Percentiles rank a stretch among this genome's conserved stretches.
Conservation (phyloP, 73 alveolate species). For the Blepharisma japonicum region DNA sequence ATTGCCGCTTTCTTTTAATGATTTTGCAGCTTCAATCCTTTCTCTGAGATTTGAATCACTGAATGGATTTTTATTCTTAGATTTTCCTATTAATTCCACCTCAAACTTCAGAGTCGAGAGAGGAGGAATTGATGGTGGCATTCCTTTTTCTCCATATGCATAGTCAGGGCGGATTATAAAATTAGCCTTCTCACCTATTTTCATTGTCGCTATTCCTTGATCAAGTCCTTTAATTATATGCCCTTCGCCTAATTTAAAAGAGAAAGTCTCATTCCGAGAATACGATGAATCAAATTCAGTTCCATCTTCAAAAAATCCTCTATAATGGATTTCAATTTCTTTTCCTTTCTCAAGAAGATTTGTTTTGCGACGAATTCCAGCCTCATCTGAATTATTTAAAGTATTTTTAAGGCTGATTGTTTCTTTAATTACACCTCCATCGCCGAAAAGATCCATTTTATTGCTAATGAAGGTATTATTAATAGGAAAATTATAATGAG, state of each 20-base stretch:
- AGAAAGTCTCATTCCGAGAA: constrained; percentile 69
- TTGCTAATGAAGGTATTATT: no score
- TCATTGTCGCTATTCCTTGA: constrained; percentile 88
- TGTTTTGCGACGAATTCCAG: constrained; percentile 41
- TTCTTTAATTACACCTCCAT: constrained; percentile 63
- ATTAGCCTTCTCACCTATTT: constrained; percentile 82
- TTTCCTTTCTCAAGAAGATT: constrained; percentile 53
- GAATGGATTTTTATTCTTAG: constrained; percentile 56
- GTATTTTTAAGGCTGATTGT: constrained; percentile 20
- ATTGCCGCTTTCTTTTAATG: constrained; percentile 83
- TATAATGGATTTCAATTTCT: constrained; percentile 68
- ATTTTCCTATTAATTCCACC: constrained; percentile 81
- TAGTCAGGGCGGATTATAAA: constrained; percentile 58
- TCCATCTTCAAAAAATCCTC: constrained; percentile 83
- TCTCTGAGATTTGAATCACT: constrained; percentile 86
- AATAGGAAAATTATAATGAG: no score
- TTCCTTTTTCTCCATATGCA: constrained; percentile 88
- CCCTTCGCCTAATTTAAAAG: constrained; percentile 84
- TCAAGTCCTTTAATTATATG: constrained; percentile 97
- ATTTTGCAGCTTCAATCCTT: constrained; percentile 66
- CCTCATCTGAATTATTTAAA: no score
- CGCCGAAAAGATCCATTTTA: constrained; percentile 56
- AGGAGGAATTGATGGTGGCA: constrained; percentile 94
- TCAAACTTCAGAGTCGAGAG: constrained; percentile 87
- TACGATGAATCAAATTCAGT: constrained; percentile 73